A percentile compares a stretch with the other conserved stretches of the same genome.
Conservation (phyloP, 148 eudicot genomes). For the Polygonum aviculare region DNA sequence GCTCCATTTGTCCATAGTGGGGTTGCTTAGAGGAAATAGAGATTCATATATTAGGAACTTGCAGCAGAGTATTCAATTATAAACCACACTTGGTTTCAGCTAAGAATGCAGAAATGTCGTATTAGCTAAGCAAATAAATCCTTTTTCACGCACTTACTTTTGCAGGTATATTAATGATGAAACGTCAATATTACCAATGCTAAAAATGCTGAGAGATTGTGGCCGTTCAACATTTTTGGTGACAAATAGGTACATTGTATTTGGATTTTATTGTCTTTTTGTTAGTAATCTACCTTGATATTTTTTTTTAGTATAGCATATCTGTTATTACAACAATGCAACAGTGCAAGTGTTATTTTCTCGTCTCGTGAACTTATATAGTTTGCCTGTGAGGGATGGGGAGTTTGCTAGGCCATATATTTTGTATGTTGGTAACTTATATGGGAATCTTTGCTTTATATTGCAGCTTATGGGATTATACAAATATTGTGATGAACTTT, state of each 20-base stretch:
- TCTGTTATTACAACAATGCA: not conserved
- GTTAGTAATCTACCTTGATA: not conserved
- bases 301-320: not conserved
- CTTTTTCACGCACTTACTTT: not conserved
- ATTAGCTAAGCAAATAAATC: not conserved
- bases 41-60: not conserved
- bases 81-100: not conserved
- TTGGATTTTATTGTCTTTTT: not conserved
- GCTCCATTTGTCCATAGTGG: not conserved
- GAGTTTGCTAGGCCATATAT: not conserved
- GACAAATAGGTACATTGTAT: slow-evolving; percentile 68
- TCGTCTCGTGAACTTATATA: not conserved
- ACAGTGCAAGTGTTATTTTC: not conserved
- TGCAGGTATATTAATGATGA: slow-evolving; percentile 88
- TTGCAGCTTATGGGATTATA: slow-evolving; percentile 97
- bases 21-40: not conserved
- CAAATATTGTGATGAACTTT: slow-evolving; percentile 89
- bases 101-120: not conserved
- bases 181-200: slow-evolving; percentile 70
- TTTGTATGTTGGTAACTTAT: not conserved
- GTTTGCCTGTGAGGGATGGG: not conserved
- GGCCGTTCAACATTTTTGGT: slow-evolving; percentile 92
- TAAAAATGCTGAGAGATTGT: slow-evolving; percentile 84
- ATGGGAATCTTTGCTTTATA: not conserved
- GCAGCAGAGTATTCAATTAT: not conserved